These are phyloP conservation scores for Eruca vesicaria DNA, from an alignment of 441 rosid genomes.

Conservation along the genomic window DNA sequence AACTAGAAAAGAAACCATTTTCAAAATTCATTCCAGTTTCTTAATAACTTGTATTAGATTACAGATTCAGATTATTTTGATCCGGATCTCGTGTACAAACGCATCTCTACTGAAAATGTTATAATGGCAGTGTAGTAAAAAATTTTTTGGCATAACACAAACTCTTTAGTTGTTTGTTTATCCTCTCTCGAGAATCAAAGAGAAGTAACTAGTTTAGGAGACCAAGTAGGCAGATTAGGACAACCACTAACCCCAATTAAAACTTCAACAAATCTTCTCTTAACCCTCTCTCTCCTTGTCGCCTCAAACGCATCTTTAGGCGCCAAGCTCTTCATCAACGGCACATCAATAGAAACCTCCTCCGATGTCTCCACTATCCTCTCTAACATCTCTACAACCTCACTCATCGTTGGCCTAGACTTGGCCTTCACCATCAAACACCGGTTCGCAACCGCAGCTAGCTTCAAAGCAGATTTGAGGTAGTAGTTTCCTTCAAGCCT, in stretches of 20 bases:
- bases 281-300: constrained; percentile 43
- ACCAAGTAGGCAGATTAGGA: constrained; percentile 54
- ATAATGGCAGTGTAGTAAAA: background rate
- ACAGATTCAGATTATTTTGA: background rate
- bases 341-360: constrained; percentile 38
- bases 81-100: background rate
- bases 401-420: constrained; percentile 59
- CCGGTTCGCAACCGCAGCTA: constrained; percentile 60
- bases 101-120: background rate
- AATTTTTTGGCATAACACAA: constrained; percentile 25
- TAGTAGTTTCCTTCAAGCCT: constrained; percentile 55
- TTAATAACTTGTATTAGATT: background rate
- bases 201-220: constrained; percentile 46
- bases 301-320: constrained; percentile 35
- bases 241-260: constrained; percentile 49
- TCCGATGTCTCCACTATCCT: constrained; percentile 47
- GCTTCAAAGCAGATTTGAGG: constrained; percentile 49
- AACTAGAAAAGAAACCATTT: background rate
- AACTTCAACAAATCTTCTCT: constrained; percentile 51
- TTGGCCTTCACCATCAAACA: constrained; percentile 57
- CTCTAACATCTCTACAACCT: constrained; percentile 58
- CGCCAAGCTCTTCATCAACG: constrained; percentile 41
- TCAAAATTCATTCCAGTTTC: background rate
- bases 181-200: constrained; percentile 7
- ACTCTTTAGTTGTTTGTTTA: background rate